phyloP scores from a whole-genome alignment of 345 rosid genomes.

The Rhodamnia argentea region DNA sequence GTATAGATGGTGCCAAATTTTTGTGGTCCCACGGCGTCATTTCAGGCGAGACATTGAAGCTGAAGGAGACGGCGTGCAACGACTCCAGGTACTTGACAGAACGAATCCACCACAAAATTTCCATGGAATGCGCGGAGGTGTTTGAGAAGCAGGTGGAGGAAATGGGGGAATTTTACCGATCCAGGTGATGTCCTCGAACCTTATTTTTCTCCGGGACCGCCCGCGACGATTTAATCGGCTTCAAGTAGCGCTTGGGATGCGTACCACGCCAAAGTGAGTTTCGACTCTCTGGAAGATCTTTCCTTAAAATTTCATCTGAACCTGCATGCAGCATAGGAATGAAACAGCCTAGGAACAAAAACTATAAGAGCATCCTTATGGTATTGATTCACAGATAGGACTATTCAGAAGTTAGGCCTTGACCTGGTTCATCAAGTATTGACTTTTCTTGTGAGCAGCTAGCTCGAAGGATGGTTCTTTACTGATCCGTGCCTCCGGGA shows the following conservation, averaged over 20 bases:
- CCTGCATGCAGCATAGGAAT: neutral
- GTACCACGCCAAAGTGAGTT: neutral
- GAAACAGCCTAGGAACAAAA: neutral
- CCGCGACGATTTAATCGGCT: neutral
- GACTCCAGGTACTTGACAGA: slow-evolving; percentile 7
- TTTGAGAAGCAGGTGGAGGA: neutral
- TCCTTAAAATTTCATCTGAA: neutral
- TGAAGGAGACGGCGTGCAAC: slow-evolving; percentile 21
- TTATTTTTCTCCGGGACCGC: neutral
- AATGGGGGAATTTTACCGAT: neutral
- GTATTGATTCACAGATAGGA: neutral
- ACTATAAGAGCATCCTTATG: neutral
- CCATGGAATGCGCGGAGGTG: neutral
- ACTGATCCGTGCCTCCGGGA: slow-evolving; percentile 18
- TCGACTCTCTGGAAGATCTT: neutral
- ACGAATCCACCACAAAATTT: neutral
- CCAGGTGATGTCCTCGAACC: neutral
- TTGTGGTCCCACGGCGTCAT: slow-evolving; percentile 32
- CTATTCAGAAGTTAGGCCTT: neutral
- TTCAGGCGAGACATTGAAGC: slow-evolving; percentile 18
- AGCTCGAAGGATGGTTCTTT: neutral
- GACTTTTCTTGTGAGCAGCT: slow-evolving; percentile 1
- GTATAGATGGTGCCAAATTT: slow-evolving; percentile 13
- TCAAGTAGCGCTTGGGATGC: neutral
- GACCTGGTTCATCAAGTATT: neutral